phyloP scores from a whole-genome alignment of 176 grass and related monocot genomes.

The Typha latifolia region DNA sequence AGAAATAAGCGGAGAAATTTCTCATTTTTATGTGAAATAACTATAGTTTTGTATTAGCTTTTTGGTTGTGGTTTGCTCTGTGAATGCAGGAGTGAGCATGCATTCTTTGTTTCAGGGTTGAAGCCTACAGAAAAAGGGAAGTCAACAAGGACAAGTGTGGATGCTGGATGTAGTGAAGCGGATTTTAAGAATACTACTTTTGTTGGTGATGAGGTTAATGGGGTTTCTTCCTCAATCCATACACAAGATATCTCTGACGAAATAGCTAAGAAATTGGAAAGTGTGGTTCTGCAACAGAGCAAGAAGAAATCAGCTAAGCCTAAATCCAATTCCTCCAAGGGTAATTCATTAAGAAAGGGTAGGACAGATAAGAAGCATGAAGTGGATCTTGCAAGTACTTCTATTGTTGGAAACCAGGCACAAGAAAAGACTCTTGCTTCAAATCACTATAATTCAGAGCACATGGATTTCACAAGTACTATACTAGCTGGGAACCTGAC shows the following conservation, averaged over 20 bases:
- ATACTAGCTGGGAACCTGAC: neutral
- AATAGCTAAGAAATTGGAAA: conserved; percentile 46
- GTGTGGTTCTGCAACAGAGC: conserved; percentile 36
- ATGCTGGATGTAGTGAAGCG: neutral
- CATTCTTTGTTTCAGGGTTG: conserved; percentile 54
- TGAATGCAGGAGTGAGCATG: conserved; percentile 49
- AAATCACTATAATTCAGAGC: neutral
- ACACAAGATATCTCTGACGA: conserved; percentile 33
- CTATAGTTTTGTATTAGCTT: neutral
- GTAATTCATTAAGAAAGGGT: conserved; percentile 30
- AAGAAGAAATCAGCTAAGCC: conserved; percentile 35
- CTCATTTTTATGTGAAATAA: neutral
- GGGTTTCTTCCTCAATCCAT: conserved; percentile 29
- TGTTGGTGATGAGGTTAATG: conserved; percentile 10
- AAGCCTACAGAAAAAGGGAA: conserved; percentile 22
- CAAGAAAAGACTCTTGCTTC: conserved; percentile 9
- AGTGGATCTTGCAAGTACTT: conserved; percentile 31
- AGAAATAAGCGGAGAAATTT: neutral
- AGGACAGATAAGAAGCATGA: conserved; percentile 12
- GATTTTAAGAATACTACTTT: conserved; percentile 22
- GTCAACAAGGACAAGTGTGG: conserved; percentile 7
- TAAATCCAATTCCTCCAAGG: conserved; percentile 28
- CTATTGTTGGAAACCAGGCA: conserved; percentile 31
- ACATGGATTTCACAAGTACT: neutral
- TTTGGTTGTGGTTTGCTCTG: neutral